Evolutionary conservation across 2,329 filamentous ascomycete genomes (phyloP).

Genomic region (Aspergillus sp.): DNA sequence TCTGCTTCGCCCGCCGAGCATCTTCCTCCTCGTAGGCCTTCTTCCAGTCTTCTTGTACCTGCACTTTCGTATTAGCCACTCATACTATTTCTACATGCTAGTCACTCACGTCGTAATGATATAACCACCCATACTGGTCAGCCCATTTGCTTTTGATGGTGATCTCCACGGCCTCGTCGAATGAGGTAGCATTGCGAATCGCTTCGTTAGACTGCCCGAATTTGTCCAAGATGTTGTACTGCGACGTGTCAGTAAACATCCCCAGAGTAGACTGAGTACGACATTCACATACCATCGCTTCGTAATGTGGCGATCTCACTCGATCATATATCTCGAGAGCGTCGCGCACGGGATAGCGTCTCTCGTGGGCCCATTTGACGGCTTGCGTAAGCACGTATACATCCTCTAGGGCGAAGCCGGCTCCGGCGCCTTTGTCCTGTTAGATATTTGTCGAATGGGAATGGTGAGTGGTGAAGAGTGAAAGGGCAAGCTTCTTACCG

Average conservation of each 20-base stretch:
- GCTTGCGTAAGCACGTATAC: conserved; percentile 12
- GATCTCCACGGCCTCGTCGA: conserved; percentile 5
- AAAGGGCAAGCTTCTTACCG: conserved; percentile 5
- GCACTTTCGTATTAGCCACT: background rate
- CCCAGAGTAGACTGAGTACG: background rate
- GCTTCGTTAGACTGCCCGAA: background rate
- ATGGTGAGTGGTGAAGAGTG: too few relatives aligned
- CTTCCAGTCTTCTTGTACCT: conserved; percentile 13
- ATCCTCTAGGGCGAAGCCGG: conserved; percentile 15
- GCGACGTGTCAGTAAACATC: background rate
- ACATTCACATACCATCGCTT: conserved; percentile 3
- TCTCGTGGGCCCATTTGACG: conserved; percentile 5
- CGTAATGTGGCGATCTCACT: conserved; percentile 12
- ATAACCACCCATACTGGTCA: conserved; percentile 8
- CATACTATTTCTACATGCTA: background rate
- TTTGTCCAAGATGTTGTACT: conserved; percentile 11
- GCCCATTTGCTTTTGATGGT: conserved; percentile 9
- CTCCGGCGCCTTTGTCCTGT: conserved; percentile 3
- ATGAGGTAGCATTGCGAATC: background rate
- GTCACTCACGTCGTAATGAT: conserved; percentile 9
- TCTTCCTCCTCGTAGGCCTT: conserved; percentile 5
- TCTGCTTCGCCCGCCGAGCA: background rate
- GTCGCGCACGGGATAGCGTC: background rate
- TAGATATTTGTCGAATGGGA: background rate
- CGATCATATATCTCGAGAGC: conserved; percentile 9